Evolutionary conservation across 2,329 filamentous ascomycete genomes (phyloP).

Genomic region (Trichoderma sp.): DNA sequence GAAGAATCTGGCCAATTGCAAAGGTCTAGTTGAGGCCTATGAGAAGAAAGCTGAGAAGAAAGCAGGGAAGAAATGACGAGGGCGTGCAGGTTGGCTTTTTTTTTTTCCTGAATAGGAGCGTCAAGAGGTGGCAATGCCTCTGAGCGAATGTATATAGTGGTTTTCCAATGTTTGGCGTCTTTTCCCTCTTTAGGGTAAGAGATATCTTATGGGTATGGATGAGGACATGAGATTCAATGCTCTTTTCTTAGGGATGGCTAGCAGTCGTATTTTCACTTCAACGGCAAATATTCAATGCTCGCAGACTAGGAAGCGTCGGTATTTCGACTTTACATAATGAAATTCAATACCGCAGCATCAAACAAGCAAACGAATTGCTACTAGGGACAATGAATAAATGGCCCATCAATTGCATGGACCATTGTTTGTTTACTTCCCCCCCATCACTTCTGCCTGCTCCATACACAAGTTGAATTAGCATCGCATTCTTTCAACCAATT

Average conservation of each 20-base stretch:
- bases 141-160: neutral
- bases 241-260: neutral
- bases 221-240: neutral
- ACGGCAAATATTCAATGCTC: neutral
- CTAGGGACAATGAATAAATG: neutral
- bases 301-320: neutral
- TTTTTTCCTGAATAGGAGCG: neutral
- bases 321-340: neutral
- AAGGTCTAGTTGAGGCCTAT: conserved; percentile 37
- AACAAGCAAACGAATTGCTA: neutral
- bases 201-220: neutral
- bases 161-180: neutral
- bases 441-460: neutral
- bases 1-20: conserved; percentile 43
- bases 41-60: conserved; percentile 33
- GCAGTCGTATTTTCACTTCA: neutral
- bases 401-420: neutral
- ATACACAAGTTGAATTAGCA: neutral
- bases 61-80: neutral
- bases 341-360: neutral
- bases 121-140: neutral
- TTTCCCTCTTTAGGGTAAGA: neutral
- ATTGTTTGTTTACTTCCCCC: neutral
- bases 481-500: neutral
- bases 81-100: neutral